These are phyloP conservation scores for Trichosanthes cucumerina DNA, from an alignment of 306 rosid genomes.

Conservation along the genomic window DNA sequence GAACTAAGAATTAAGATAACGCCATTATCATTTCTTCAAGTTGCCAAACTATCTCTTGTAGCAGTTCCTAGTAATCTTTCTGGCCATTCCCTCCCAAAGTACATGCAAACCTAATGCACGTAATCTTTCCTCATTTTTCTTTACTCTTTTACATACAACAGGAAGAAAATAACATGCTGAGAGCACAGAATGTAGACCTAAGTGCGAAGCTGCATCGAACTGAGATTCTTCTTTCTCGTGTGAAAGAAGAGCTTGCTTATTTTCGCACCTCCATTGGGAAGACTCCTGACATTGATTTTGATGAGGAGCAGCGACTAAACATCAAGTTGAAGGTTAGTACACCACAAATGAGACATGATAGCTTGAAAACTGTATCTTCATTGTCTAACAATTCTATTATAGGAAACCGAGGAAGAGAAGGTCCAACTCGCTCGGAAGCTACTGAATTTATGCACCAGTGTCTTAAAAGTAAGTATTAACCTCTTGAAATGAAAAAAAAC, in stretches of 20 bases:
- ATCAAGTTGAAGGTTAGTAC: slow-evolving; percentile 58
- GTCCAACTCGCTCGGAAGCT: slow-evolving; percentile 62
- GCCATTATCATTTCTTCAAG: slow-evolving; percentile 6
- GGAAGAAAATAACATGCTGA: slow-evolving; percentile 87
- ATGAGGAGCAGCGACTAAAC: slow-evolving; percentile 64
- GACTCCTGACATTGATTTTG: slow-evolving; percentile 38
- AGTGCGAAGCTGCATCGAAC: slow-evolving; percentile 44
- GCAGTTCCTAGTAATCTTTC: neutral
- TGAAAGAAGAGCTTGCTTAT: slow-evolving; percentile 49
- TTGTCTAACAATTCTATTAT: slow-evolving; percentile 17
- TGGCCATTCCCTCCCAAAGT: neutral
- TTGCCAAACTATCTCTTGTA: neutral
- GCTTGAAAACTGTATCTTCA: neutral
- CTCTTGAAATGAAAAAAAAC: slow-evolving; percentile 3
- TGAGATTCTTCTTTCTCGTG: slow-evolving; percentile 46
- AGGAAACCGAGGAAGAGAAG: slow-evolving; percentile 86
- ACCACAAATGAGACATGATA: neutral
- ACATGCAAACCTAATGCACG: neutral
- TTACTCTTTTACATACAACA: slow-evolving; percentile 21
- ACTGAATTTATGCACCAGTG: slow-evolving; percentile 50
- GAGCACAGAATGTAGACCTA: slow-evolving; percentile 62
- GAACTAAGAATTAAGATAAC: neutral
- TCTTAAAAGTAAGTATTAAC: slow-evolving; percentile 45
- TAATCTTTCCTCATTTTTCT: neutral
- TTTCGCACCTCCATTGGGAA: slow-evolving; percentile 48